Base-by-base conservation (phyloP, 2,329 filamentous ascomycete genomes). In the Alternaria consortialis region DNA sequence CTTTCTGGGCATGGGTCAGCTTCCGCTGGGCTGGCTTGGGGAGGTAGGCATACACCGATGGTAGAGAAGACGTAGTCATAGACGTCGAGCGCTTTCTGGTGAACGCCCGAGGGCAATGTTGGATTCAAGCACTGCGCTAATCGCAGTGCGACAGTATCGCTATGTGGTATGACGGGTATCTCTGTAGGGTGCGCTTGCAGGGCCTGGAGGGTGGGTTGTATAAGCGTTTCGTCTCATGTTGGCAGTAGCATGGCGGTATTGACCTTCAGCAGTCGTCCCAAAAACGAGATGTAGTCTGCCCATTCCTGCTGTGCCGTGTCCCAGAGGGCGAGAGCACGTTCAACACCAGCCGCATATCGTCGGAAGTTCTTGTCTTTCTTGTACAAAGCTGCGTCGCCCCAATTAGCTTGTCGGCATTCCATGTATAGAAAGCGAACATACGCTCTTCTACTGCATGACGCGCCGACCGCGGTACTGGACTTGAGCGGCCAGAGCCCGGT, bases 281-380 rank as follows among this genome's bases (percentile, higher is more conserved):
- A 83, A 77, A 98, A 99, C 17, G 94, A 97, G 74, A 99, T 99
- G 77, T 99, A 99, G 81, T 99, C 95, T 50, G 96, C 95, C 95
- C 95, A 99, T 88, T 99, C 95, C 80, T 98, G 93, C 69, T 97
- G 85, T 31, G 93, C 89, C 15, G 92, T 94, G 77, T 99, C 95
- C 82, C 97, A 99, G 34, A 97, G 85, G 46, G 91, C 87, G 64
- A 99, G 85, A 34, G 93, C 91, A 78, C 93, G 88, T 74, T 98
- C 94, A 67, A 99, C 90, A 60, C 89, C 91, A 50, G 90, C 88
- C 44, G 93, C 93, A 87, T 98, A 99, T 78, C 94, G 91, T 68
- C 94, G 92, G 77, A 92, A 94, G 62, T 80, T 82, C 69, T 89
- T 90, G 74, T 90, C 87, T 70, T 87, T 88, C 70, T 84, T 84